phyloP scores from a whole-genome alignment of 2,329 filamentous ascomycete species.

The Akanthomyces dipterigenus region DNA sequence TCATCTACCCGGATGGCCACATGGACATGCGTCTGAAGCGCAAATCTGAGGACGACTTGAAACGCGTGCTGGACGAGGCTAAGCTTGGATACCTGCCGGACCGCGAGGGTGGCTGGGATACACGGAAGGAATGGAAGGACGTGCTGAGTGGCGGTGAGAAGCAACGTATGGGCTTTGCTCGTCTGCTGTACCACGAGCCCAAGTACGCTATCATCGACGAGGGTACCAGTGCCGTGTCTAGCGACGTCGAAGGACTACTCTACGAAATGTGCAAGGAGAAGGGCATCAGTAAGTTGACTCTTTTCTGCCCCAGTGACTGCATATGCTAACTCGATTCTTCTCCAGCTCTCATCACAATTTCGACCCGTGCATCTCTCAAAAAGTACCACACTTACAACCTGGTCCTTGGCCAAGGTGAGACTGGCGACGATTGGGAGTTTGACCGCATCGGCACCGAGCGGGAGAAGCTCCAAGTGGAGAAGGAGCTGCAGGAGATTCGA shows the following conservation, averaged over 20 bases:
- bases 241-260: conserved; percentile 86
- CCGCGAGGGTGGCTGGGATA: conserved; percentile 94
- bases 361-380: conserved; percentile 87
- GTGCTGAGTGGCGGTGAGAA: conserved; percentile 97
- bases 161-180: conserved; percentile 86
- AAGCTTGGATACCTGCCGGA: conserved; percentile 82
- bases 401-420: conserved; percentile 70
- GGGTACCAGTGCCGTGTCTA: conserved; percentile 88
- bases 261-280: conserved; percentile 91
- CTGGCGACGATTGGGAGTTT: conserved; percentile 84
- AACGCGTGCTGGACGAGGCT: conserved; percentile 72
- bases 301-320: neutral
- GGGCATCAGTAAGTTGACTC: conserved; percentile 68
- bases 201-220: conserved; percentile 93
- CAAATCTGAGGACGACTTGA: conserved; percentile 70
- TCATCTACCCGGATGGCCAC: conserved; percentile 95
- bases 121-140: conserved; percentile 96
- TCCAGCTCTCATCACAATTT: conserved; percentile 87
- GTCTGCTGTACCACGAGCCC: conserved; percentile 90
- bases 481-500: conserved; percentile 77
- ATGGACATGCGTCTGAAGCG: conserved; percentile 83
- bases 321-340: conserved; percentile 14
- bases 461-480: conserved; percentile 90
- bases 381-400: conserved; percentile 94
- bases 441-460: conserved; percentile 88